A percentile compares a stretch with the other conserved stretches of the same genome.
These are phyloP conservation scores for Fusarium transvaalense DNA, from an alignment of 2,329 filamentous ascomycete genomes.

Conservation along the genomic window DNA sequence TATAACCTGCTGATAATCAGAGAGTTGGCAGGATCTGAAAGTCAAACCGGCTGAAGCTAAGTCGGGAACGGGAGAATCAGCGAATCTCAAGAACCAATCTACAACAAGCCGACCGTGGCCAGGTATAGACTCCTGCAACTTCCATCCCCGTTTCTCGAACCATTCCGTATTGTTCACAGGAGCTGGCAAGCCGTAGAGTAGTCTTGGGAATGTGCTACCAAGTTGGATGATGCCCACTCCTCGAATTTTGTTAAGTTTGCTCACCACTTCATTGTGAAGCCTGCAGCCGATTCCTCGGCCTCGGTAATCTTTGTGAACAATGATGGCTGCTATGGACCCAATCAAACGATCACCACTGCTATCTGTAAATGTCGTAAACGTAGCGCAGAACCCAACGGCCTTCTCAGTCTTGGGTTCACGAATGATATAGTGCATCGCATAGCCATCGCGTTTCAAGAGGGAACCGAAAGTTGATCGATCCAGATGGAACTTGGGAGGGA, in stretches of 20 bases:
- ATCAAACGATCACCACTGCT: slow-evolving; percentile 65
- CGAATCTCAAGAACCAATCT: slow-evolving; percentile 67
- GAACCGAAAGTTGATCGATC: slow-evolving; percentile 57
- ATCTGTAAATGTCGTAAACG: slow-evolving; percentile 69
- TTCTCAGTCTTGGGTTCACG: slow-evolving; percentile 58
- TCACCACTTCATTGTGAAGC: slow-evolving; percentile 65
- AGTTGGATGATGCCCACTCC: slow-evolving; percentile 68
- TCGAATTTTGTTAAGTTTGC: slow-evolving; percentile 62
- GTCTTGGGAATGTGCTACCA: slow-evolving; percentile 69
- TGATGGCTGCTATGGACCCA: slow-evolving; percentile 66
- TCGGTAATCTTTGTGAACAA: slow-evolving; percentile 64
- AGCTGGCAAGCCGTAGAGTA: slow-evolving; percentile 66
- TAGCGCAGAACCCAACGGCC: slow-evolving; percentile 70
- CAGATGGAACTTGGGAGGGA: slow-evolving; percentile 59
- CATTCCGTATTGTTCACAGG: slow-evolving; percentile 61
- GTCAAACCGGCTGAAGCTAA: slow-evolving; percentile 57
- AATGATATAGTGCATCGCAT: slow-evolving; percentile 69
- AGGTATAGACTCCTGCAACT: slow-evolving; percentile 57
- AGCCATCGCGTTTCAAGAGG: slow-evolving; percentile 66
- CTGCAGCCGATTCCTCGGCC: slow-evolving; percentile 65
- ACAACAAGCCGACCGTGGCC: slow-evolving; percentile 64
- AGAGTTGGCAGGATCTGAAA: slow-evolving; percentile 60
- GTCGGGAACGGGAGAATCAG: slow-evolving; percentile 60
- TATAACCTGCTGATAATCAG: slow-evolving; percentile 62
- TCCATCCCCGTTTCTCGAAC: slow-evolving; percentile 68